A percentile compares a stretch with the other conserved stretches of the same genome.
phyloP scores from a whole-genome alignment of 306 rosid species.

The Cucurbita moschata region DNA sequence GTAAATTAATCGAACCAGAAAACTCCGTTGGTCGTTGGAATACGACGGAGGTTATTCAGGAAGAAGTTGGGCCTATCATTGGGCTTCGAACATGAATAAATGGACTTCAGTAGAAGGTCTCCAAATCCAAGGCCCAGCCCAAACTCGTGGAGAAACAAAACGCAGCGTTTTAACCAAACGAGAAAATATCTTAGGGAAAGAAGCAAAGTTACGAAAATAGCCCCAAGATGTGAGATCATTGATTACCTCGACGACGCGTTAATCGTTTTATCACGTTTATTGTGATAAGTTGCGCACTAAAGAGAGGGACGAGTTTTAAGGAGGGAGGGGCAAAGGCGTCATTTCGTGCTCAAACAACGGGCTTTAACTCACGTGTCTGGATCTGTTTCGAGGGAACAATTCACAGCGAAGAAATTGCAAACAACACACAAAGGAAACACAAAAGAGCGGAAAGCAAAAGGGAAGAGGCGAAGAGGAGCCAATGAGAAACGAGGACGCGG shows the following conservation, averaged over 20 bases:
- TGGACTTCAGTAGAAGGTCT: neutral
- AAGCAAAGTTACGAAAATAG: neutral
- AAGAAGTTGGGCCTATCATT: neutral
- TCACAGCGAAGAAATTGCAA: slow-evolving; percentile 4
- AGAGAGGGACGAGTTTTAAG: neutral
- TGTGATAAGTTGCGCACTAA: neutral
- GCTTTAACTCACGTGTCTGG: slow-evolving; percentile 9
- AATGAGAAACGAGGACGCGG: slow-evolving; percentile 12
- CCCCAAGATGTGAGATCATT: neutral
- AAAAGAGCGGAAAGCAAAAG: neutral
- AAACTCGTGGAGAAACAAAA: neutral
- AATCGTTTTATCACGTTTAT: slow-evolving; percentile 12
- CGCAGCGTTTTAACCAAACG: neutral
- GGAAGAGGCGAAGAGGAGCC: neutral
- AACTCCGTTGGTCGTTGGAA: neutral
- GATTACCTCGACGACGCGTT: slow-evolving; percentile 3
- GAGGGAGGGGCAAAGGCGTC: neutral
- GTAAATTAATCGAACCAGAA: neutral
- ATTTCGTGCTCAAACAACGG: neutral
- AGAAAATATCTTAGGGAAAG: neutral
- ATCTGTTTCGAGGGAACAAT: neutral
- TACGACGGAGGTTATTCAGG: neutral
- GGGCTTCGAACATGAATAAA: neutral
- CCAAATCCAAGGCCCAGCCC: neutral
- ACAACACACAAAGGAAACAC: slow-evolving; percentile 58